Conservation (phyloP, 495 filamentous ascomycete species). For the Hamigera avellanea region DNA sequence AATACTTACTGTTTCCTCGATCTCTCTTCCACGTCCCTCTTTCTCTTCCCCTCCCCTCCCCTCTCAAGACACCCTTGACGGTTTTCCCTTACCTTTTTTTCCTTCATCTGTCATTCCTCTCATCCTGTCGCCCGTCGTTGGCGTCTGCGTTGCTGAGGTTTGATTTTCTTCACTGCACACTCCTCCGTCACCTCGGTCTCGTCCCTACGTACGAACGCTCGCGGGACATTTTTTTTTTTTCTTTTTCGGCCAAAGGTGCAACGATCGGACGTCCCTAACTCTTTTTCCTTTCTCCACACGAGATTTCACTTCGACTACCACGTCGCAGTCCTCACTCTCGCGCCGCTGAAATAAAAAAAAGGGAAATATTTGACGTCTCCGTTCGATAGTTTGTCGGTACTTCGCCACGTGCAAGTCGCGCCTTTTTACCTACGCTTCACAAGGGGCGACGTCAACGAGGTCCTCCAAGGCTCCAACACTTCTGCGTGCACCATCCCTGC, state of each 20-base stretch:
- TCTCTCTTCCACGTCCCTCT: constrained; percentile 9
- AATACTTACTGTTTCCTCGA: constrained; percentile 5
- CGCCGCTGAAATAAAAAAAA: background rate
- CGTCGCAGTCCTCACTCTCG: constrained; percentile 5
- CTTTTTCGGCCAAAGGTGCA: constrained; percentile 6
- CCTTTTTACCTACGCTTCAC: constrained; percentile 7
- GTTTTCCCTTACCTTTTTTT: constrained; percentile 5
- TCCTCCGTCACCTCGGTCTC: too few relatives aligned
- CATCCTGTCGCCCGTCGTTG: background rate
- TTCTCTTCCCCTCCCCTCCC: constrained; percentile 11
- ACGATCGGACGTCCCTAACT: constrained; percentile 10
- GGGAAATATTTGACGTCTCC: background rate
- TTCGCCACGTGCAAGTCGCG: constrained; percentile 17
- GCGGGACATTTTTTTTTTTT: constrained; percentile 10
- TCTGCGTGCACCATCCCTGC: constrained; percentile 3
- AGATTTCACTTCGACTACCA: constrained; percentile 9
- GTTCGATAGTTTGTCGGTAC: background rate
- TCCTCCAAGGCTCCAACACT: background rate
- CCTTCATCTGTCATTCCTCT: constrained; percentile 2
- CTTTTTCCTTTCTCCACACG: constrained; percentile 1
- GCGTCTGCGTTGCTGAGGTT: constrained; percentile 1
- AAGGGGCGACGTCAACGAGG: constrained; percentile 9
- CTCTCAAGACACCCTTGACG: constrained; percentile 7
- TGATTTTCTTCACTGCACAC: background rate
- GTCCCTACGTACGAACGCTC: constrained; percentile 6